phyloP scores from a whole-genome alignment of 305 asterid species.

The Fraxinus angustifolia region DNA sequence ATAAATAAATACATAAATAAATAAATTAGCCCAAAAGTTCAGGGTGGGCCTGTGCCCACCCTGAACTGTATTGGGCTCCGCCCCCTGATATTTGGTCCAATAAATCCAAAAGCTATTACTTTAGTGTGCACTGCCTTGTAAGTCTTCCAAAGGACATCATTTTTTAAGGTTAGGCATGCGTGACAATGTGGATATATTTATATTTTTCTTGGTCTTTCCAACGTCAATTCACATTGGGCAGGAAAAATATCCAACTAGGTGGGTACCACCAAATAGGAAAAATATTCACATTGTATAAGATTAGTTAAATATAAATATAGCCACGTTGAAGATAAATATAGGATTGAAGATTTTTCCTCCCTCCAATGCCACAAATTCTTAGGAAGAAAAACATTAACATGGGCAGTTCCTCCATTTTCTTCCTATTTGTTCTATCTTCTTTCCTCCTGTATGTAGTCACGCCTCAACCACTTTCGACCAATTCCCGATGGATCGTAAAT shows the following conservation, averaged over 20 bases:
- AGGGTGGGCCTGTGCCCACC: too few species aligned
- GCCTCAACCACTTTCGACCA: constrained; percentile 54
- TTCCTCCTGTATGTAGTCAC: background rate
- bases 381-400: constrained; percentile 8
- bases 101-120: background rate
- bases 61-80: too few species aligned
- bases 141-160: constrained; percentile 24
- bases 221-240: too few species aligned
- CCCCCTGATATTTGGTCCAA: background rate
- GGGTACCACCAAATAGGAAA: background rate
- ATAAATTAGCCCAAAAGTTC: too few species aligned
- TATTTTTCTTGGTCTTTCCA: too few species aligned
- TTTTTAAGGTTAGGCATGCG: background rate
- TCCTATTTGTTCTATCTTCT: constrained; percentile 3
- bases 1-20: too few species aligned
- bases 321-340: too few species aligned
- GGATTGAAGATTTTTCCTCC: background rate
- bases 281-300: background rate
- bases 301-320: background rate
- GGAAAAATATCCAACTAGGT: background rate
- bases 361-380: constrained; percentile 1
- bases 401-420: constrained; percentile 21
- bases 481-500: constrained; percentile 79
- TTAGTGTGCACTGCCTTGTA: constrained; percentile 24
- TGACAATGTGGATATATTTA: too few species aligned